Percentiles rank a stretch among this genome's conserved stretches.
phyloP scores from a whole-genome alignment of 192 early-diverging fungal species.

The Phycomyces blakesleeanus region DNA sequence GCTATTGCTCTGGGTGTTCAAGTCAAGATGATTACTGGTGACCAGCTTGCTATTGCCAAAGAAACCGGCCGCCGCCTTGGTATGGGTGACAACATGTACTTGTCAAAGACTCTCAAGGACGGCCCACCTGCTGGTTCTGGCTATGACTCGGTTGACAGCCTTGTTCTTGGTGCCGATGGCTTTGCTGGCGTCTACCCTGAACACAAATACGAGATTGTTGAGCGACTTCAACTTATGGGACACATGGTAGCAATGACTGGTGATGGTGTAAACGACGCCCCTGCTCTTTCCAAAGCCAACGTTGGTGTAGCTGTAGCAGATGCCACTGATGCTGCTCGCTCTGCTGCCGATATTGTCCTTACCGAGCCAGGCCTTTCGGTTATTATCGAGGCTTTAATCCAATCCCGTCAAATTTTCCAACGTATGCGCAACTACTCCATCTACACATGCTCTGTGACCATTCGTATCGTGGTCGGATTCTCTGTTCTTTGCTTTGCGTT shows the following conservation, averaged over 20 bases:
- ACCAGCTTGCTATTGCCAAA: slow-evolving; percentile 86
- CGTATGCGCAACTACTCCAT: slow-evolving; percentile 91
- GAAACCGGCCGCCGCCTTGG: slow-evolving; percentile 67
- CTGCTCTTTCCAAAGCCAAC: slow-evolving; percentile 67
- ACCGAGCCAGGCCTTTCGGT: slow-evolving; percentile 77
- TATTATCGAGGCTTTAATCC: slow-evolving; percentile 89
- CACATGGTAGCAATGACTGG: slow-evolving; percentile 73
- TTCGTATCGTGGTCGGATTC: slow-evolving; percentile 73
- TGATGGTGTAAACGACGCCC: slow-evolving; percentile 73
- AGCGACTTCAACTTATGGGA: slow-evolving; percentile 62
- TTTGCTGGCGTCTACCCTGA: slow-evolving; percentile 67
- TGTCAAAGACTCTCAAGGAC: slow-evolving; percentile 59
- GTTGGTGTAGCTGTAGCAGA: slow-evolving; percentile 75
- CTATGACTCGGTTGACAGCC: slow-evolving; percentile 52
- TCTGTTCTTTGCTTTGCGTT: slow-evolving; percentile 71
- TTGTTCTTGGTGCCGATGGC: slow-evolving; percentile 61
- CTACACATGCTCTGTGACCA: slow-evolving; percentile 88
- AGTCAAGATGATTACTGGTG: slow-evolving; percentile 96
- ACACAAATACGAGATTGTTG: slow-evolving; percentile 71
- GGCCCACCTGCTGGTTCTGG: slow-evolving; percentile 58
- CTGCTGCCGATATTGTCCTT: slow-evolving; percentile 75
- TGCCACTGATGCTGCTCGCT: slow-evolving; percentile 73
- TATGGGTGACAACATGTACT: slow-evolving; percentile 73
- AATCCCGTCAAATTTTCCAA: slow-evolving; percentile 92
- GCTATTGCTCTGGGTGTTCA: slow-evolving; percentile 70